These are phyloP conservation scores for Talaromyces sp. DNA, from an alignment of 2,329 filamentous ascomycete genomes.

Conservation along the genomic window DNA sequence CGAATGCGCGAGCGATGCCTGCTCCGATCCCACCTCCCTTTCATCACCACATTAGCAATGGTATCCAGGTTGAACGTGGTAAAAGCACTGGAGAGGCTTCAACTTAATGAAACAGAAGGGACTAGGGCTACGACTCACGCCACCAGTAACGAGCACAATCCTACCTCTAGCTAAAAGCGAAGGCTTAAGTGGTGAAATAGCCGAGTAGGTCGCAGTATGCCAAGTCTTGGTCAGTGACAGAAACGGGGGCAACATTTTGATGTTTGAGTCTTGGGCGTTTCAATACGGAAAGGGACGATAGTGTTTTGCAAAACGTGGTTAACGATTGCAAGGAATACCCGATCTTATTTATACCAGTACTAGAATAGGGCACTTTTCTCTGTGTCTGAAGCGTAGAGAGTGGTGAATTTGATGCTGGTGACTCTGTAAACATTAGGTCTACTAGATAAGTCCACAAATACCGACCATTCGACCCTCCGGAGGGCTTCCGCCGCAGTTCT, in stretches of 20 bases:
- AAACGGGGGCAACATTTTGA: not conserved
- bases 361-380: no score
- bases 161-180: not conserved
- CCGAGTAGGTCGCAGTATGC: not conserved
- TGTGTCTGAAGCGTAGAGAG: no score
- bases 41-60: not conserved
- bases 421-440: no score
- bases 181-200: not conserved
- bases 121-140: not conserved
- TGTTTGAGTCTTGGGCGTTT: not conserved
- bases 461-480: not conserved
- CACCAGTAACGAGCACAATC: not conserved
- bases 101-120: not conserved
- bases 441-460: not conserved
- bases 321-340: not conserved
- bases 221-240: not conserved
- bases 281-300: no score
- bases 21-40: not conserved
- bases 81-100: not conserved
- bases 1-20: slow-evolving; percentile 1
- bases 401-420: no score
- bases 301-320: not conserved
- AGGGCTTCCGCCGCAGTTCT: not conserved
- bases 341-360: not conserved
- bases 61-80: not conserved